Percentiles rank a stretch among this genome's conserved stretches.
Conservation (phyloP, 2,329 filamentous ascomycete species). For the Pseudogymnoascus pannorum region DNA sequence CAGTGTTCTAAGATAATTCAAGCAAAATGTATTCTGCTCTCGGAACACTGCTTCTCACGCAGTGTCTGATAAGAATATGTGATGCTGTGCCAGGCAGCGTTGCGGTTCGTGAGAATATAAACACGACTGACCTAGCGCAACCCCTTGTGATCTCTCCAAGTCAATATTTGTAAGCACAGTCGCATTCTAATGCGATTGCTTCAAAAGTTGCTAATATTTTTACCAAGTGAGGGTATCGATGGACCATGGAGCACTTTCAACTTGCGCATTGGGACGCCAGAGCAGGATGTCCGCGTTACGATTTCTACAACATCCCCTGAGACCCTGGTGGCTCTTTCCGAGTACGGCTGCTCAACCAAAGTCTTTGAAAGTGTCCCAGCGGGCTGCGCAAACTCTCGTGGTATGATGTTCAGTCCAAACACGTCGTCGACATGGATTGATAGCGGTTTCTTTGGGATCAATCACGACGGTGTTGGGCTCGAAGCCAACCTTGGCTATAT, state of each 20-base stretch:
- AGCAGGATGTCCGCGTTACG: constrained; percentile 32
- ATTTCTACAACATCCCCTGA: constrained; percentile 34
- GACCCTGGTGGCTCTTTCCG: constrained; percentile 29
- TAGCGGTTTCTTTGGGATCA: constrained; percentile 30
- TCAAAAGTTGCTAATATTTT: not conserved
- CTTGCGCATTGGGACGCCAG: constrained; percentile 32
- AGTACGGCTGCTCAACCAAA: constrained; percentile 25
- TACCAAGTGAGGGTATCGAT: constrained; percentile 32
- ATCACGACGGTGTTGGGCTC: constrained; percentile 31
- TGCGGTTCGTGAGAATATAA: not conserved
- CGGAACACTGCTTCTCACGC: not conserved
- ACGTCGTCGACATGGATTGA: constrained; percentile 32
- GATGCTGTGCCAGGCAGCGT: not conserved
- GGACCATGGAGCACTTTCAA: constrained; percentile 36
- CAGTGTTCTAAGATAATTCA: not conserved
- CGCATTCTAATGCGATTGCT: not conserved
- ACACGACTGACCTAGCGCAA: constrained; percentile 2
- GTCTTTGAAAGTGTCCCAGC: constrained; percentile 29
- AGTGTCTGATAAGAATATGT: not conserved
- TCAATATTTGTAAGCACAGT: constrained; percentile 31
- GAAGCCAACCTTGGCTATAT: constrained; percentile 33
- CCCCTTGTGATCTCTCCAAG: constrained; percentile 30
- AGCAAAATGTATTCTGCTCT: not conserved
- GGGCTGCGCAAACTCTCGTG: constrained; percentile 32
- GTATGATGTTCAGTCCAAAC: constrained; percentile 30